phyloP scores from a whole-genome alignment of 148 eudicot species.

The Amaranthus palmeri region DNA sequence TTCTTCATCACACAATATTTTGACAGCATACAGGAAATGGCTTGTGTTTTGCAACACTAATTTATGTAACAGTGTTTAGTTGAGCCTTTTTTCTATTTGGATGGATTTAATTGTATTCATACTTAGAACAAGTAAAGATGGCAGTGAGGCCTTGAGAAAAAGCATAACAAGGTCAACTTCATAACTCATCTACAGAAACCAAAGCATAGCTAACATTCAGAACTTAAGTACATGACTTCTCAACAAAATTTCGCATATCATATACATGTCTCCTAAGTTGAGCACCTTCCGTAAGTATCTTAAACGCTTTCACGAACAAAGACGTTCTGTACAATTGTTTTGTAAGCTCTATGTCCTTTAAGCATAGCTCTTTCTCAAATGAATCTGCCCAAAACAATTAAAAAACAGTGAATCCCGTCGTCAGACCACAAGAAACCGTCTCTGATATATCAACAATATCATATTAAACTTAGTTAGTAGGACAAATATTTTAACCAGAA shows the following conservation, averaged over 20 bases:
- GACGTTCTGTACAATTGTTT: neutral
- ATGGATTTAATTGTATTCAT: too few species aligned
- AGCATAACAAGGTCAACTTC: neutral
- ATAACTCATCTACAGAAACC: neutral
- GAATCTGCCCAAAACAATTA: neutral
- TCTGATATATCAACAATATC: neutral
- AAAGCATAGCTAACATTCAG: neutral
- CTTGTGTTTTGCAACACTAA: too few species aligned
- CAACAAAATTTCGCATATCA: neutral
- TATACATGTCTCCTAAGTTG: slow-evolving; percentile 3
- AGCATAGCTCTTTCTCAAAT: slow-evolving; percentile 1
- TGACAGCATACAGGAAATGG: too few species aligned
- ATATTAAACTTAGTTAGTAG: neutral
- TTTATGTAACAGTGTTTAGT: too few species aligned
- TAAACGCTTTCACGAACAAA: neutral
- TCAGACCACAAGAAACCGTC: neutral
- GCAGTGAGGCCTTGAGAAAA: too few species aligned
- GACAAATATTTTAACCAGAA: too few species aligned
- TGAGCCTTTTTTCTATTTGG: too few species aligned
- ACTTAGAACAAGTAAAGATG: too few species aligned
- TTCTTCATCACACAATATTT: too few species aligned
- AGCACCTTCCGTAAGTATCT: neutral
- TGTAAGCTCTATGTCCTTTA: neutral
- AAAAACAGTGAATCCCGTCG: neutral
- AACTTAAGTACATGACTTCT: neutral